Percentiles rank a stretch among this genome's conserved stretches.
Evolutionary conservation across 75 land plant species (phyloP).

Genomic region (Sequoiadendron giganteum): DNA sequence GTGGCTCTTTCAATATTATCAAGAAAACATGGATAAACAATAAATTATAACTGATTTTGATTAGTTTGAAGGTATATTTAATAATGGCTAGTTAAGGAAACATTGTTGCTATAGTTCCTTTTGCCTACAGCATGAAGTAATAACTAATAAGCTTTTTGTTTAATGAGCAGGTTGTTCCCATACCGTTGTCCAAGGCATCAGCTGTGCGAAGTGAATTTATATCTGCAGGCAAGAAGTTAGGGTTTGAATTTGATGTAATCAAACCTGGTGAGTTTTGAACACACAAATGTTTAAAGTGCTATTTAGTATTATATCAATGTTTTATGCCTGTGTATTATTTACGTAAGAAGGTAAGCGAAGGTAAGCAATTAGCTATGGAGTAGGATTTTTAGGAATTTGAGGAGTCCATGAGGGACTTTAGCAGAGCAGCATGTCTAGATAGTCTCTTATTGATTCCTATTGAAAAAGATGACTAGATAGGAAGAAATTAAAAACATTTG

Average conservation of each 20-base stretch:
- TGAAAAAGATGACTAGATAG: background rate
- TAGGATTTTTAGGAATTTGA: background rate
- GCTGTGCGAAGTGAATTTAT: constrained; percentile 48
- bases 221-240: constrained; percentile 74
- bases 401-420: background rate
- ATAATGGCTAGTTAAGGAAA: too few relatives aligned
- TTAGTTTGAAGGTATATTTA: background rate
- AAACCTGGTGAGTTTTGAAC: constrained; percentile 42
- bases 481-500: background rate
- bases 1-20: too few relatives aligned
- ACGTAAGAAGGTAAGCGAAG: background rate
- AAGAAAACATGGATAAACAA: too few relatives aligned
- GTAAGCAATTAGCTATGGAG: background rate
- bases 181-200: constrained; percentile 71
- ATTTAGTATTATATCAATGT: background rate
- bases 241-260: constrained; percentile 59
- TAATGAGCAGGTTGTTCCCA: constrained; percentile 72
- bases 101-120: too few relatives aligned
- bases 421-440: background rate
- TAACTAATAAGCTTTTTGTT: background rate
- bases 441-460: background rate
- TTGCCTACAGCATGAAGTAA: too few relatives aligned
- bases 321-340: background rate
- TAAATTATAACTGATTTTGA: background rate
- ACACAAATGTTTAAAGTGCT: background rate